Evolutionary conservation across 108 stramenopile species (phyloP), one percentile per base, ranked within the genome.

Genomic region (Cyclotella choctawhatcheeana): DNA sequence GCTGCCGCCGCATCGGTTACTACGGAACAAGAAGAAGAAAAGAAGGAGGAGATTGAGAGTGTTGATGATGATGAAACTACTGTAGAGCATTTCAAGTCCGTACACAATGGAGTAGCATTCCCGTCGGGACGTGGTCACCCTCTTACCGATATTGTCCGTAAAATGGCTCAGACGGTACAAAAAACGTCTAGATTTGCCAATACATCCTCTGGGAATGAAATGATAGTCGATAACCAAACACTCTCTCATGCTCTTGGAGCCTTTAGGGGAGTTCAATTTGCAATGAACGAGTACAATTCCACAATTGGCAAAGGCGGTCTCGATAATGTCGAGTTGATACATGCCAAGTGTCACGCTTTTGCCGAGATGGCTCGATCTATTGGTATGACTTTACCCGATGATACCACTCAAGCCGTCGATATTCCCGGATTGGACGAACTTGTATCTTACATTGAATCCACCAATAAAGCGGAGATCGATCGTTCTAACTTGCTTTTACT

Each of bases 171-270:
- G 40, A 86, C 85, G 12, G 83, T 88, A 21, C 45, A 78, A 31
- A 85, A 83, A 53, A 75, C 74, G 2, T n/a, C 64, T 30, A 63
- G 63, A 22, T 69, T 71, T 21, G 22, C 53, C 44, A 40, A 24
- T 26, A 35, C 14, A 22, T 25, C 40, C 8, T 25, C 25, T n/a
- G 37, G 37, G 8, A 51, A 47, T 17, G 73, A 74, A 37, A 61
- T 83, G 65, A 44, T 72, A 27, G 77, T 86, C 7, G 79, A 84
- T 50, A 44, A 47, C 8, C 30, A 34, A 22, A 84, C 80, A 63
- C 67, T 89, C 25, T 89, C 77, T 50, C 64, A 86, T 65, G 85
- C 88, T 2, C 69, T 89, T 22, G 88, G 88, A 18, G 74, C 84
- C 0, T 59, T 89, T 5, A 81, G 74, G 50, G 88, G 88, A 14